phyloP scores from a whole-genome alignment of 139 green algal species.

The Haematococcus sp. region DNA sequence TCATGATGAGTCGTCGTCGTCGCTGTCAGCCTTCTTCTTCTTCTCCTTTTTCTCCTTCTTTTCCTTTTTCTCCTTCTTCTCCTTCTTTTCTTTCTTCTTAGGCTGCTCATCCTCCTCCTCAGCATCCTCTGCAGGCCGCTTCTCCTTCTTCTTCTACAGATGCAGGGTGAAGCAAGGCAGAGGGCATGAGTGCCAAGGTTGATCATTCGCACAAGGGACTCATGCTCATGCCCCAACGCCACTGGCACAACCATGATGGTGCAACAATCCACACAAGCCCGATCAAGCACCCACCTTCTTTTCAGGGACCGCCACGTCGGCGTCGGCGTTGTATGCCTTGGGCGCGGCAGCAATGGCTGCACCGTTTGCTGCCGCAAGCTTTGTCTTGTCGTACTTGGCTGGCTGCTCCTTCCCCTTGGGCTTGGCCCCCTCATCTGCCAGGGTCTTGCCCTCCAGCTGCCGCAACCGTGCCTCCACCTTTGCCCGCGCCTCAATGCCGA shows the following conservation, averaged over 20 bases:
- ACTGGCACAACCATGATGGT: not conserved
- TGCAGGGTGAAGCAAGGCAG: no score
- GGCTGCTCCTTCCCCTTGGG: conserved; percentile 50
- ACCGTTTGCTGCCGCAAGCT: conserved; percentile 38
- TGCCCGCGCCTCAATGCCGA: conserved; percentile 82
- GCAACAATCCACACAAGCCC: not conserved
- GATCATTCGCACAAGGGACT: no score
- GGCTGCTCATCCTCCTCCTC: not conserved
- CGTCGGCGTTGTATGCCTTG: conserved; percentile 83
- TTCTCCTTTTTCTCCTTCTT: conserved; percentile 32
- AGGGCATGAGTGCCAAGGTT: no score
- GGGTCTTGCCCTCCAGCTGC: conserved; percentile 84
- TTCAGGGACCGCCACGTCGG: conserved; percentile 58
- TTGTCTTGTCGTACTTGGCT: conserved; percentile 65
- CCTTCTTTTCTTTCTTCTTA: conserved; percentile 38
- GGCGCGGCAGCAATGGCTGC: conserved; percentile 43
- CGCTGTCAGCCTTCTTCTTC: conserved; percentile 14
- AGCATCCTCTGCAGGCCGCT: not conserved
- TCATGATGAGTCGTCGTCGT: not conserved
- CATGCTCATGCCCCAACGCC: not conserved
- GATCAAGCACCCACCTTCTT: conserved; percentile 18
- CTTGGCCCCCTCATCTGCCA: conserved; percentile 57
- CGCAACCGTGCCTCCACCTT: conserved; percentile 91
- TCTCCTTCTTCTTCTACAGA: conserved; percentile 29
- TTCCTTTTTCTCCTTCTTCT: conserved; percentile 14